Evolutionary conservation across 306 rosid species (phyloP).

Genomic region (Sechiopsis laciniata): DNA sequence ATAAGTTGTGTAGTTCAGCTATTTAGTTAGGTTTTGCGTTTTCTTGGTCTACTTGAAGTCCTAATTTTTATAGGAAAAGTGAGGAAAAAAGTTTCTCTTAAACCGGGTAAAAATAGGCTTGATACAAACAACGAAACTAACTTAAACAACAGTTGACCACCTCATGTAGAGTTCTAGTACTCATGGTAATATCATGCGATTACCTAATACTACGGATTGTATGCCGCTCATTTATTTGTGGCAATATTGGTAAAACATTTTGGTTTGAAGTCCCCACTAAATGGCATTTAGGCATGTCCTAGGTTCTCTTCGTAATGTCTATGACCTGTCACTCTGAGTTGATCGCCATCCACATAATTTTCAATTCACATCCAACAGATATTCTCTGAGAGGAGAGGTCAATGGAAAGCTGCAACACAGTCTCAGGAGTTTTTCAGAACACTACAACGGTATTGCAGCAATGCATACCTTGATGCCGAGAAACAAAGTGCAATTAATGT

Average conservation of each 20-base stretch:
- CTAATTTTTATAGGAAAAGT: not conserved
- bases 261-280: not conserved
- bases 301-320: not conserved
- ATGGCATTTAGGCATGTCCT: not conserved
- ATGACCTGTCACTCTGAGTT: not conserved
- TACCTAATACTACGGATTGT: not conserved
- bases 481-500: conserved; percentile 83
- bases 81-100: not conserved
- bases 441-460: conserved; percentile 80
- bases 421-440: conserved; percentile 85
- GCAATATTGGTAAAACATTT: not conserved
- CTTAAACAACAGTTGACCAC: not conserved
- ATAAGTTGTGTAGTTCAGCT: not conserved
- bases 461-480: conserved; percentile 64
- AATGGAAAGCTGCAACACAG: conserved; percentile 93
- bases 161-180: not conserved
- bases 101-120: not conserved
- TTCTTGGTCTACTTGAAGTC: not conserved
- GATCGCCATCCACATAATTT: conserved; percentile 10
- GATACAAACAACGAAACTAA: not conserved
- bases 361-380: conserved; percentile 44
- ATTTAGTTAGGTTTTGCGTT: not conserved
- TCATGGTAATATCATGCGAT: not conserved
- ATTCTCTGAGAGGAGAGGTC: conserved; percentile 91
- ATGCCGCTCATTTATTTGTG: not conserved